These are phyloP conservation scores for Mucor plumbeus DNA, from an alignment of 371 early-diverging fungal genomes.

Conservation along the genomic window DNA sequence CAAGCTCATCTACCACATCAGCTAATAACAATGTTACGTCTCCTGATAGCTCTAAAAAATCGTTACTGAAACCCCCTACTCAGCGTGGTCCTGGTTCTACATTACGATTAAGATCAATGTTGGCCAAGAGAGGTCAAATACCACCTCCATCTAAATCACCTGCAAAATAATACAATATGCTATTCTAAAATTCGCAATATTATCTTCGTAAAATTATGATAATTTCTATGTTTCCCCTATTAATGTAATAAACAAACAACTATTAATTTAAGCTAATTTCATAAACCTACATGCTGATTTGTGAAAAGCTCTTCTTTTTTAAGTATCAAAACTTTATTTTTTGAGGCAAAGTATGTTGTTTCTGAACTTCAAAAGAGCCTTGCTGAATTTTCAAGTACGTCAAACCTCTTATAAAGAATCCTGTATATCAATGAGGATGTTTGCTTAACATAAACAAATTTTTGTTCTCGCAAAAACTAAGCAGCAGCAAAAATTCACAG, in stretches of 20 bases:
- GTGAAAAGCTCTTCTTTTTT: background rate
- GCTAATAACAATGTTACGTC: conserved; percentile 1
- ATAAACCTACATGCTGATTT: background rate
- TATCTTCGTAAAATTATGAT: background rate
- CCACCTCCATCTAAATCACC: conserved; percentile 8
- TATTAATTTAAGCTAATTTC: background rate
- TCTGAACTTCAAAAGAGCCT: too few species aligned
- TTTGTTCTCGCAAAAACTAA: too few species aligned
- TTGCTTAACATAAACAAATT: too few species aligned
- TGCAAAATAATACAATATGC: background rate
- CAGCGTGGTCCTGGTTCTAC: conserved; percentile 47
- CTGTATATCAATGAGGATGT: too few species aligned
- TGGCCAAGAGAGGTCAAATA: conserved; percentile 29
- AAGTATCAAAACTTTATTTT: too few species aligned
- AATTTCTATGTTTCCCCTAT: background rate
- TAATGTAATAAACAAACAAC: background rate
- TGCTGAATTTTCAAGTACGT: too few species aligned
- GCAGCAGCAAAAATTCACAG: too few species aligned
- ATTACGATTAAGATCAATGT: conserved; percentile 40
- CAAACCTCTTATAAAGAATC: too few species aligned
- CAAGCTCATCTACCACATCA: conserved; percentile 7
- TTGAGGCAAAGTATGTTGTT: too few species aligned
- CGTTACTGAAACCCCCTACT: conserved; percentile 28
- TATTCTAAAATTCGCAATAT: background rate
- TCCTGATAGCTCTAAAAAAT: conserved; percentile 27